phyloP scores from a whole-genome alignment of 768 basidiomycete genomes.

The Gloeostereum incarnatum region DNA sequence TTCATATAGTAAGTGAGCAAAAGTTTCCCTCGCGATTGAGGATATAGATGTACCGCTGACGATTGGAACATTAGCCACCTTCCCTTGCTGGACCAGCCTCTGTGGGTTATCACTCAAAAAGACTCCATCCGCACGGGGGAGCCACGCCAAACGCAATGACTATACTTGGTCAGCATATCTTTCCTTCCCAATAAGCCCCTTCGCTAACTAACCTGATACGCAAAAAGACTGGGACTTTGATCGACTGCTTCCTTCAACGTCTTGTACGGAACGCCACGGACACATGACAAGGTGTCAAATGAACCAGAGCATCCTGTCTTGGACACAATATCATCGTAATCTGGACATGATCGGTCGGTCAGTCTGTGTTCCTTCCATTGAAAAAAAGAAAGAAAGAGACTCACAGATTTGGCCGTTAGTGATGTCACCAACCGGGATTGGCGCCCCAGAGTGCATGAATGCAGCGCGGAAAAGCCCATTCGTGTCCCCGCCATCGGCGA shows the following conservation, averaged over 20 bases:
- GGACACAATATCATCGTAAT: constrained; percentile 32
- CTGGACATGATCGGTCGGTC: constrained; percentile 1
- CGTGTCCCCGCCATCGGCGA: constrained; percentile 32
- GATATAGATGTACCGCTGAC: constrained; percentile 13
- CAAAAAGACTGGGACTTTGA: constrained; percentile 24
- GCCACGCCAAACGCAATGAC: constrained; percentile 37
- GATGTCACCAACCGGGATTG: constrained; percentile 33
- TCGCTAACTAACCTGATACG: constrained; percentile 29
- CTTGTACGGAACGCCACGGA: constrained; percentile 27
- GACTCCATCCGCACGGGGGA: constrained; percentile 37
- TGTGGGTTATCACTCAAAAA: constrained; percentile 36
- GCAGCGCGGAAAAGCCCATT: constrained; percentile 38
- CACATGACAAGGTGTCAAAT: constrained; percentile 29
- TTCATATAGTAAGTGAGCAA: not conserved
- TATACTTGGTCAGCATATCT: constrained; percentile 12
- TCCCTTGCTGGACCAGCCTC: constrained; percentile 29
- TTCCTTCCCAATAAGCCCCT: no score
- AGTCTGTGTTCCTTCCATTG: not conserved
- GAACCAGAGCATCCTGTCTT: constrained; percentile 20
- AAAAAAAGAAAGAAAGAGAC: not conserved
- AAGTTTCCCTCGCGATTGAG: not conserved
- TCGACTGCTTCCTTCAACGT: constrained; percentile 30
- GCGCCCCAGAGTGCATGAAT: constrained; percentile 42
- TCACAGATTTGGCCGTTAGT: constrained; percentile 28
- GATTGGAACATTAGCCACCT: constrained; percentile 38